These are phyloP conservation scores for Annulohypoxylon truncatum DNA, from an alignment of 2,329 filamentous ascomycete species.

Conservation along the genomic window DNA sequence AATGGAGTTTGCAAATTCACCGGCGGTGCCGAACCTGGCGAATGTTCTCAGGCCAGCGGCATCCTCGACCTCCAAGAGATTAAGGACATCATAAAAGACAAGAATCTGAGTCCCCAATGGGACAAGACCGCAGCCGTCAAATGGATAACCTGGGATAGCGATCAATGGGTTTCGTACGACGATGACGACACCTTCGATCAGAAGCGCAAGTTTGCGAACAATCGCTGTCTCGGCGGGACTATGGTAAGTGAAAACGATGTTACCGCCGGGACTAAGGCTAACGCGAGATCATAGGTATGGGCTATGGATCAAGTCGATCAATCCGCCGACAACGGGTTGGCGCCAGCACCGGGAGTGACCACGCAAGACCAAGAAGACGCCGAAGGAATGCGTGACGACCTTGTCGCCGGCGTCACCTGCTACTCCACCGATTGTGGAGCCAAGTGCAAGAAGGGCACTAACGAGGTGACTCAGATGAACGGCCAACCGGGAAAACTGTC, in stretches of 20 bases:
- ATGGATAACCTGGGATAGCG: constrained; percentile 49
- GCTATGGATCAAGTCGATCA: neutral
- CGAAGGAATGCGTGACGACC: neutral
- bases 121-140: constrained; percentile 51
- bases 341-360: neutral
- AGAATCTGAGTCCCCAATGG: constrained; percentile 17
- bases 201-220: constrained; percentile 44
- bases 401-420: neutral
- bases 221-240: neutral
- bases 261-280: too few relatives aligned
- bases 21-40: neutral
- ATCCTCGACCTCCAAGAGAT: neutral
- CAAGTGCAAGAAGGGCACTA: neutral
- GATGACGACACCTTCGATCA: constrained; percentile 52
- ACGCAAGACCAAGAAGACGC: neutral
- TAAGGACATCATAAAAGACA: neutral
- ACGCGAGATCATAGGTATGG: too few relatives aligned
- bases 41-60: neutral
- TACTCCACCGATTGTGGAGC: neutral
- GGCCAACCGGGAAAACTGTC: neutral
- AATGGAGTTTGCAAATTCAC: neutral
- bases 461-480: neutral
- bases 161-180: constrained; percentile 57
- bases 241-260: too few relatives aligned
- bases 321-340: neutral